A percentile compares a stretch with the other conserved stretches of the same genome.
These are phyloP conservation scores for Calonectria pseudoturangicola DNA, from an alignment of 2,329 filamentous ascomycete genomes.

Conservation along the genomic window DNA sequence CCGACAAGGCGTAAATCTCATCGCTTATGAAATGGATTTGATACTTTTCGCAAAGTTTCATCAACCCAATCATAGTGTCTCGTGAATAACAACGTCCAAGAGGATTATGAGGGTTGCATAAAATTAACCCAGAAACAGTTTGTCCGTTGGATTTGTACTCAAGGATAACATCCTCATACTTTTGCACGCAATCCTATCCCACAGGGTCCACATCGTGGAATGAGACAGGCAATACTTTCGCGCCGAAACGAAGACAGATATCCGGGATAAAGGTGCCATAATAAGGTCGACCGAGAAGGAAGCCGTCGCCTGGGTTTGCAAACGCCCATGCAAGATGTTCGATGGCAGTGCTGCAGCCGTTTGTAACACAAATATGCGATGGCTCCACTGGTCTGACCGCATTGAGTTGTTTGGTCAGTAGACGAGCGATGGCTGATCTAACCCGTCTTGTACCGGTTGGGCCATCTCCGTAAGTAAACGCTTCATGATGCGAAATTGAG, in stretches of 20 bases:
- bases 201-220: not conserved
- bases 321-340: not conserved
- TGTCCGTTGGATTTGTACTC: not conserved
- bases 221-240: not conserved
- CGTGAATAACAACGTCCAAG: not conserved
- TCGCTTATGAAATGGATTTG: not conserved
- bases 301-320: not conserved
- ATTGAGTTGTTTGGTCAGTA: not conserved
- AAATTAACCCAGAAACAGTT: not conserved
- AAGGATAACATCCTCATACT: not conserved
- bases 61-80: not conserved
- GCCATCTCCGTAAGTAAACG: not conserved
- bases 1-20: not conserved
- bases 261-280: not conserved
- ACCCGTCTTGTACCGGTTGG: not conserved
- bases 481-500: not conserved
- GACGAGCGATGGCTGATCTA: not conserved
- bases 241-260: not conserved
- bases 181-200: not conserved
- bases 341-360: not conserved
- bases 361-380: not conserved
- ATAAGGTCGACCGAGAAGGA: not conserved
- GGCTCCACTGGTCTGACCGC: not conserved
- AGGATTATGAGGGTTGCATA: not conserved
- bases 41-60: conserved; percentile 1